These are phyloP conservation scores for Blepharisma stoltei DNA, from an alignment of 73 alveolate species.

Conservation along the genomic window DNA sequence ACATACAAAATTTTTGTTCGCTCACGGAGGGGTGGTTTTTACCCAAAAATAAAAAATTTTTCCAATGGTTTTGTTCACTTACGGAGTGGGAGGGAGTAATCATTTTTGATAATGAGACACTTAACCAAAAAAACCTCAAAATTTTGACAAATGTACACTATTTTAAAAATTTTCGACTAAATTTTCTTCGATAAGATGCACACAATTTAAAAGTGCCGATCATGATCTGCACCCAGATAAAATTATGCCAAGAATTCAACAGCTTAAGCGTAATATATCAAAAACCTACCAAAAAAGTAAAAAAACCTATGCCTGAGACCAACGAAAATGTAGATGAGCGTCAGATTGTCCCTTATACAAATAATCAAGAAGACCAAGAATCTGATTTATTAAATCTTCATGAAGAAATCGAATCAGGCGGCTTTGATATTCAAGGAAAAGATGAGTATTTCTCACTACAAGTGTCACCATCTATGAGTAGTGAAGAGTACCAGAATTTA, in stretches of 20 bases:
- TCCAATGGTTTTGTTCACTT: no score
- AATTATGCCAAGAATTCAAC: slow-evolving; percentile 54
- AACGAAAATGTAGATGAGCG: not conserved
- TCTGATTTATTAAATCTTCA: not conserved
- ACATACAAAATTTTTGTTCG: no score
- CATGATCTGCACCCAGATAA: no score
- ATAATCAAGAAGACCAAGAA: not conserved
- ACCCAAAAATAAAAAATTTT: no score
- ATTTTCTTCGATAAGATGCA: no score
- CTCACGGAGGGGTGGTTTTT: no score
- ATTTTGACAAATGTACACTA: no score
- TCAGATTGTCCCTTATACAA: not conserved
- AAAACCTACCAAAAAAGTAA: slow-evolving; percentile 36
- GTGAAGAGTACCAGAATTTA: not conserved
- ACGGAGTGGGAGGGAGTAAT: no score
- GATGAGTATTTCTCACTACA: not conserved
- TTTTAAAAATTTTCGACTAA: no score
- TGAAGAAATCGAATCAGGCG: not conserved
- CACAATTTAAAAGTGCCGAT: no score
- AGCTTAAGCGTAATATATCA: slow-evolving; percentile 49
- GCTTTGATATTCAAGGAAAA: not conserved
- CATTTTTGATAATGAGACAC: no score
- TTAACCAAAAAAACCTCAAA: no score
- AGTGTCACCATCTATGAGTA: not conserved
- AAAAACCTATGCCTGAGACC: not conserved